These are phyloP conservation scores for Gossypium anomalum DNA, from an alignment of 345 rosid genomes.

Conservation along the genomic window DNA sequence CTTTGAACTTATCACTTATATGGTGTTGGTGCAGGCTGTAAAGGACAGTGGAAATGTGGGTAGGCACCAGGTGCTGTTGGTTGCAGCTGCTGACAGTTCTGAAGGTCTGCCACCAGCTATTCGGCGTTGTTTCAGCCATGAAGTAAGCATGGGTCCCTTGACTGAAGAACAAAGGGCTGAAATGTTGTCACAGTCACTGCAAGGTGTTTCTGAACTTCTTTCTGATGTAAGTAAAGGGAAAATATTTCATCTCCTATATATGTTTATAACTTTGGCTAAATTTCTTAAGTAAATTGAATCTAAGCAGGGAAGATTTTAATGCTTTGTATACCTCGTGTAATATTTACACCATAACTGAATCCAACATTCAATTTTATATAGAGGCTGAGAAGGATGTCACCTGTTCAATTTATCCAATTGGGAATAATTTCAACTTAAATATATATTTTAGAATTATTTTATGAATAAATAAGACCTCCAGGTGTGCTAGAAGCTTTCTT, in stretches of 20 bases:
- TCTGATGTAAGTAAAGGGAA: conserved; percentile 46
- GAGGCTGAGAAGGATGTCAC: neutral
- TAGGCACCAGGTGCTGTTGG: conserved; percentile 59
- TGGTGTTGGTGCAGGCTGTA: conserved; percentile 32
- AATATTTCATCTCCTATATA: conserved; percentile 2
- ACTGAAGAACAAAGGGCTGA: conserved; percentile 5
- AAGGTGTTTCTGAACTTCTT: conserved; percentile 61
- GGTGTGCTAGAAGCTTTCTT: neutral
- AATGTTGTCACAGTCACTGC: conserved; percentile 49
- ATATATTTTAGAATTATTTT: neutral
- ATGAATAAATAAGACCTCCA: neutral
- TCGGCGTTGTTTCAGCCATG: conserved; percentile 94
- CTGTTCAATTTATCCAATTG: conserved; percentile 1
- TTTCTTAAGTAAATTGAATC: neutral
- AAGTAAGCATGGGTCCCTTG: conserved; percentile 7
- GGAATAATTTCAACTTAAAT: neutral
- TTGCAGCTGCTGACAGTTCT: conserved; percentile 78
- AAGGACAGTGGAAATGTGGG: conserved; percentile 32
- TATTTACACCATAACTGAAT: neutral
- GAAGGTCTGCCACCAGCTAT: conserved; percentile 83
- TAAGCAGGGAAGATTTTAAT: neutral
- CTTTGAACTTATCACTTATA: conserved; percentile 13
- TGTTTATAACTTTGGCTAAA: conserved; percentile 1
- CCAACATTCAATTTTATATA: conserved; percentile 3
- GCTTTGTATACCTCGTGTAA: neutral